These are phyloP conservation scores for Suillus plorans DNA, from an alignment of 768 basidiomycete species.

Conservation along the genomic window DNA sequence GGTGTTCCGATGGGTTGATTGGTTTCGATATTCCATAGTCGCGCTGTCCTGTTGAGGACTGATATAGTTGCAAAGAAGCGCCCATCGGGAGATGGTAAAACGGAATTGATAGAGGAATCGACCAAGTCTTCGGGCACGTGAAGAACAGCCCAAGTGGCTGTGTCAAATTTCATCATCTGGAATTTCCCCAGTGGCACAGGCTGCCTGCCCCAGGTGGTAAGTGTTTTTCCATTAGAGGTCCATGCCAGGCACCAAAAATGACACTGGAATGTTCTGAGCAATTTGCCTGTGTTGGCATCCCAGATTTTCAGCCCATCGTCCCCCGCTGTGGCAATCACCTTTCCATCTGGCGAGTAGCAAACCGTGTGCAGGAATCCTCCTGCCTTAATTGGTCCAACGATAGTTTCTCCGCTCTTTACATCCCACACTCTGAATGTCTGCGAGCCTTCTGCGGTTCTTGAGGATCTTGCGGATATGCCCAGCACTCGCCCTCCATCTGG, in stretches of 20 bases:
- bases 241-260: not conserved
- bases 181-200: not conserved
- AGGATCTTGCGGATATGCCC: not conserved
- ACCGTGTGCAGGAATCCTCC: not conserved
- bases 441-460: too few relatives aligned
- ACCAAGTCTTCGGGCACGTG: too few relatives aligned
- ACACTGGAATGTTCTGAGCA: not conserved
- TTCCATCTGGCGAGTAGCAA: not conserved
- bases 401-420: not conserved
- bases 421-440: not conserved
- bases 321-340: not conserved
- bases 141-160: not conserved
- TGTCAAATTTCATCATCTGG: not conserved
- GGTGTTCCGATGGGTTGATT: not conserved
- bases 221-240: not conserved
- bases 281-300: not conserved
- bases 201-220: not conserved
- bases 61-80: not conserved
- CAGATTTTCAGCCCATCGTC: not conserved
- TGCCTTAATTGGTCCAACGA: not conserved
- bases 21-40: not conserved
- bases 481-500: not conserved
- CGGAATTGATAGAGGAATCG: fast-evolving
- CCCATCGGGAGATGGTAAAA: not conserved
- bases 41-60: not conserved